Percentiles rank a stretch among this genome's conserved stretches.
Evolutionary conservation across 73 alveolate species (phyloP).

Genomic region (Blepharisma stoltei): DNA sequence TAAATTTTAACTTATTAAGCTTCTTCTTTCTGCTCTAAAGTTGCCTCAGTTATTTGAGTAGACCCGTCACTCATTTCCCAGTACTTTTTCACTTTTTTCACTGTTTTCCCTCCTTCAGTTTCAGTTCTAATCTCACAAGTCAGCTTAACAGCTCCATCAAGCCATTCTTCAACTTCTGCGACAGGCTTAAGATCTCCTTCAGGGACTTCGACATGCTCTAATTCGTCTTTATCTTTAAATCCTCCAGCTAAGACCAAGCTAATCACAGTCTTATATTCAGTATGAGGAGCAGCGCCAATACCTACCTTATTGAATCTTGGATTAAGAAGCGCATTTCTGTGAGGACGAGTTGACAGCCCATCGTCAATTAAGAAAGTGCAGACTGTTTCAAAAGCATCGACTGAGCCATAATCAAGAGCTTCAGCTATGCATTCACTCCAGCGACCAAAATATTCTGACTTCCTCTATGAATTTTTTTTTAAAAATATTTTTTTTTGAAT

Average conservation of each 20-base stretch:
- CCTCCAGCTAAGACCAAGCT: conserved; percentile 43
- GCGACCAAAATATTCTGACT: neutral
- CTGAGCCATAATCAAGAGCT: conserved; percentile 17
- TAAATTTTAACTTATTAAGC: too few species aligned
- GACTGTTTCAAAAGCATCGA: neutral
- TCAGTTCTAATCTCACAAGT: neutral
- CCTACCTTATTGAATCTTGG: conserved; percentile 45
- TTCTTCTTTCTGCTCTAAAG: neutral
- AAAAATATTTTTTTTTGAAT: too few species aligned
- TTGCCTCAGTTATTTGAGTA: conserved; percentile 3
- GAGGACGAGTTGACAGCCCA: conserved; percentile 14
- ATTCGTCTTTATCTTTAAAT: neutral
- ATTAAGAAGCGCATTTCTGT: conserved; percentile 30
- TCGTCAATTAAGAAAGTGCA: neutral
- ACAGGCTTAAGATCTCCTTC: neutral
- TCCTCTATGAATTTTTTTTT: too few species aligned
- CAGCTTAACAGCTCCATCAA: conserved; percentile 12
- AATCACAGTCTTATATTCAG: conserved; percentile 31
- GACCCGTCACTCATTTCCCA: conserved; percentile 16
- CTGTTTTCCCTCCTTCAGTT: neutral
- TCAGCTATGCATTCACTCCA: conserved; percentile 14
- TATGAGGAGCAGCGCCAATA: conserved; percentile 40
- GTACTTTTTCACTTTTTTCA: neutral
- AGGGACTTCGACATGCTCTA: neutral
- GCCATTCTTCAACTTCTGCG: neutral